These are phyloP conservation scores for Urostyla sp. DNA, from an alignment of 73 alveolate genomes.

Conservation along the genomic window DNA sequence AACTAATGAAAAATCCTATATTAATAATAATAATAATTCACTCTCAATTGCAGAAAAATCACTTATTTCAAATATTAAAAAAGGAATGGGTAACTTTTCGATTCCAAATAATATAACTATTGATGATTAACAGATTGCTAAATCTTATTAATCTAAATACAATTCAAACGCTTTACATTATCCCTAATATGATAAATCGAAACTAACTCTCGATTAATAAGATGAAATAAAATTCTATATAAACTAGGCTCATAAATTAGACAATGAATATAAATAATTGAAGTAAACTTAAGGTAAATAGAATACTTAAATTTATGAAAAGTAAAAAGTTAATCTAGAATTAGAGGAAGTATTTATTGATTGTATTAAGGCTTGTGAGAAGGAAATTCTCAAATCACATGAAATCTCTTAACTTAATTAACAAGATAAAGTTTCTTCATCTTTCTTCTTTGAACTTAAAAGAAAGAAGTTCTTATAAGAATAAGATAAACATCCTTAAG, in stretches of 20 bases:
- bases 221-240: conserved; percentile 29
- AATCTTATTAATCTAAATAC: not conserved
- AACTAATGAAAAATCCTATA: conserved; percentile 17
- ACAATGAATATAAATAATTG: conserved; percentile 14
- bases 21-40: not conserved
- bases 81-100: conserved; percentile 3
- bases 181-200: conserved; percentile 26
- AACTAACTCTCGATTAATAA: conserved; percentile 36
- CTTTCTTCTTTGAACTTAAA: conserved; percentile 63
- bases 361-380: conserved; percentile 57
- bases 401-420: conserved; percentile 26
- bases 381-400: conserved; percentile 57
- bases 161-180: not conserved
- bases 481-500: not conserved
- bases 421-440: conserved; percentile 36
- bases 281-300: not conserved
- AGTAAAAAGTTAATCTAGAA: conserved; percentile 34
- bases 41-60: conserved; percentile 34
- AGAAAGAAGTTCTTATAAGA: conserved; percentile 46
- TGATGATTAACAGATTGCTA: not conserved
- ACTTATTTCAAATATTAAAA: conserved; percentile 19
- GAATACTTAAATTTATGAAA: conserved; percentile 32
- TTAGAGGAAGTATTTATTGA: conserved; percentile 53
- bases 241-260: conserved; percentile 12
- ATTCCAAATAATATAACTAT: not conserved